Evolutionary conservation across 1,139 yeast genomes (phyloP).

Genomic region (Debaryomyces udenii): DNA sequence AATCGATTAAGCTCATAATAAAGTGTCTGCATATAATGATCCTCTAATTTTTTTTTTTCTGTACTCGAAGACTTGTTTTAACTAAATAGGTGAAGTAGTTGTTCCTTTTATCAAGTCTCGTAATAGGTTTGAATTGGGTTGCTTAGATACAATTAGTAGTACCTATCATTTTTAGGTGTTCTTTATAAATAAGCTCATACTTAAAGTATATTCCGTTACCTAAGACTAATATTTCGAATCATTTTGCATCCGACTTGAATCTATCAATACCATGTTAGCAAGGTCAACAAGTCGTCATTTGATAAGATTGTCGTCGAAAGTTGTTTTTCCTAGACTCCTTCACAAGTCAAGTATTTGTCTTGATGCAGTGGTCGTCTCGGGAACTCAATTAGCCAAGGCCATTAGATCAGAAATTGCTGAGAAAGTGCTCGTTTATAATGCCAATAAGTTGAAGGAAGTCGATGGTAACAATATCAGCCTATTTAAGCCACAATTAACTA

Average conservation of each 20-base stretch:
- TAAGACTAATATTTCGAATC: not conserved
- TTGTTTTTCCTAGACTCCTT: constrained; percentile 14
- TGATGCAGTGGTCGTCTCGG: constrained; percentile 48
- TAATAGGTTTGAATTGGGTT: not conserved
- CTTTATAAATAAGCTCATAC: no score
- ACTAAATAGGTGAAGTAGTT: not conserved
- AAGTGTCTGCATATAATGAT: not conserved
- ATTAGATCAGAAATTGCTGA: constrained; percentile 43
- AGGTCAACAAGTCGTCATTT: constrained; percentile 3
- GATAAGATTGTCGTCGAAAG: not conserved
- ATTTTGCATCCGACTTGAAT: constrained; percentile 4
- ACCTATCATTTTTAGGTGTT: no score
- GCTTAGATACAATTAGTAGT: no score
- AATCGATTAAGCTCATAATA: not conserved
- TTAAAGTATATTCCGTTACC: no score
- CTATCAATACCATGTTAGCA: constrained; percentile 3
- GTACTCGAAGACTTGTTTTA: not conserved
- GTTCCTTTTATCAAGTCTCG: not conserved
- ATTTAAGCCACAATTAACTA: constrained; percentile 66
- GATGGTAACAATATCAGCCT: constrained; percentile 22
- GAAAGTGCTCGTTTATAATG: constrained; percentile 44
- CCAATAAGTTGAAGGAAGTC: constrained; percentile 26
- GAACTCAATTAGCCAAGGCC: constrained; percentile 44
- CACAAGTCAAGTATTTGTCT: constrained; percentile 19
- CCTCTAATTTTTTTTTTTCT: constrained; percentile 1